Conservation (phyloP, 106 monocot species). For the Dendrobium officinale region DNA sequence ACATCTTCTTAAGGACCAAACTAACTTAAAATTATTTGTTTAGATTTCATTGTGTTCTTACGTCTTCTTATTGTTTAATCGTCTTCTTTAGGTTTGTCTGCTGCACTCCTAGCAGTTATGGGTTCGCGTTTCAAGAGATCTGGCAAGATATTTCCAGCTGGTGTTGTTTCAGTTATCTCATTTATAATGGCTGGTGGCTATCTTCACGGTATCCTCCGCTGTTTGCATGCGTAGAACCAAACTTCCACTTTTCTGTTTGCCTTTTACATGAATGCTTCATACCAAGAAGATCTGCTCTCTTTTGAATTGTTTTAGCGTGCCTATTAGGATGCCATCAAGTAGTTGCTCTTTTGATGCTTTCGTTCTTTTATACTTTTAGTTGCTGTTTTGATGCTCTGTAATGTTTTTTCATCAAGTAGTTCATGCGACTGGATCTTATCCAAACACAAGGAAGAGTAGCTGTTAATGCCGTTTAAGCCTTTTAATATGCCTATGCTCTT, state of each 20-base stretch:
- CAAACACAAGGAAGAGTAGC: not conserved
- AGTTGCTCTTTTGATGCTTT: not conserved
- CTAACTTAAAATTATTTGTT: not conserved
- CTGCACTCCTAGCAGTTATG: slow-evolving; percentile 82
- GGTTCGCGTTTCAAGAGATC: slow-evolving; percentile 92
- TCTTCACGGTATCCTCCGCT: slow-evolving; percentile 70
- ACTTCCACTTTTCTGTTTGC: not conserved
- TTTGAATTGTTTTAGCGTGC: not conserved
- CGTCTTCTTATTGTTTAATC: not conserved
- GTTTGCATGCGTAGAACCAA: slow-evolving; percentile 28
- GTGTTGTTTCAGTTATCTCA: slow-evolving; percentile 72
- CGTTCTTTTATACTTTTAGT: not conserved
- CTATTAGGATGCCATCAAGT: too few species aligned
- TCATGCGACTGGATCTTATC: not conserved
- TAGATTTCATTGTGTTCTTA: not conserved
- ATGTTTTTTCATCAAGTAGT: not conserved
- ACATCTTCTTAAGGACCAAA: not conserved
- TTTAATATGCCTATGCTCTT: not conserved
- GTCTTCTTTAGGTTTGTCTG: slow-evolving; percentile 58
- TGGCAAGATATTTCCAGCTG: slow-evolving; percentile 87
- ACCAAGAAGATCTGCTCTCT: not conserved
- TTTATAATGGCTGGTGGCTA: slow-evolving; percentile 85
- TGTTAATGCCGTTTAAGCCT: not conserved
- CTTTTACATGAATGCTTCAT: not conserved
- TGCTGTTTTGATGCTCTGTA: not conserved